Evolutionary conservation across 2,329 filamentous ascomycete species (phyloP), one percentile per base, ranked within the genome.

Genomic region (Hirsutella rhossiliensis): DNA sequence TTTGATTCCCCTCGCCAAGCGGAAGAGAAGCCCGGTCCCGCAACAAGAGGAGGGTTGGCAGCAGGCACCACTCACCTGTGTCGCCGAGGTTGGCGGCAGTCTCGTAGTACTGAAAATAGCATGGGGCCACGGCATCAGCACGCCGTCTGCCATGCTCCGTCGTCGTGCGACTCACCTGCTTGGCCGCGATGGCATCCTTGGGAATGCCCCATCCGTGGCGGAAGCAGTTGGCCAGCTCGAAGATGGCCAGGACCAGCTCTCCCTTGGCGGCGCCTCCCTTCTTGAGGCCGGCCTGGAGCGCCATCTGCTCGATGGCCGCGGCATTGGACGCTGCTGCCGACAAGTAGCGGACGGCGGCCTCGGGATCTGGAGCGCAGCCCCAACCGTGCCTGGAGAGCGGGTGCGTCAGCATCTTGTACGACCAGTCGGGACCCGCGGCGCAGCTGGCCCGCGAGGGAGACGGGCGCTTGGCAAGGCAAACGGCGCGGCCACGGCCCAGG

Each of bases 11-110:
- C 6, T 9, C 23, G n/a, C n/a, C 38, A 34, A 38, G 12, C n/a
- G 36, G 36, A 38, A n/a, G n/a, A n/a, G n/a, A 27, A 5, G 23
- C 8, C 6, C 15, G 11, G 11, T 19, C 23, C 37, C 11, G 20
- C 12, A 20, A 19, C n/a, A n/a, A n/a, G n/a, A n/a, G n/a, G n/a
- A n/a, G n/a, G n/a, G n/a, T n/a, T n/a, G n/a, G n/a, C n/a, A n/a
- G n/a, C n/a, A 41, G 4, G n/a, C 7, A 7, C 13, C 45, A 63
- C 75, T 57, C 64, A 79, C 78, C 78, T 38, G 86, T 87, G 63
- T 98, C 92, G 48, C 92, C 92, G 52, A 98, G 68, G 62, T 98
- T 97, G 48, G 92, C 92, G 27, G 92, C 92, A 11, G 90, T 96
- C 67, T 97, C 90, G 64, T 97, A 98, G 64, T 97, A 98, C 74